A percentile compares a stretch with the other conserved stretches of the same genome.
These are phyloP conservation scores for Aureobasidium vineae DNA, from an alignment of 2,329 filamentous ascomycete species.

Conservation along the genomic window DNA sequence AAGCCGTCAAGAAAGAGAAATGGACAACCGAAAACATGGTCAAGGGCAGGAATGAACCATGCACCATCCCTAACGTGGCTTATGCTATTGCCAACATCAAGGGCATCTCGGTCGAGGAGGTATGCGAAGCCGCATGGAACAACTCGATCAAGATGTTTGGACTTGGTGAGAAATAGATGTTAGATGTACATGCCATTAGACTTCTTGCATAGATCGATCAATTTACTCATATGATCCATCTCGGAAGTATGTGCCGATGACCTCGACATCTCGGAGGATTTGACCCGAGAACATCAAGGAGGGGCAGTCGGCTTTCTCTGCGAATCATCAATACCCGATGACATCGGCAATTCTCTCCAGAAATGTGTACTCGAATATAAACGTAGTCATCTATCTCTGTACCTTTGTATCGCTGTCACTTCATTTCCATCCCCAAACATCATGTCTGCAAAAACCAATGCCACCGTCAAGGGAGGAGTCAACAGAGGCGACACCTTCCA, in stretches of 20 bases:
- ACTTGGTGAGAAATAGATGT: constrained; percentile 52
- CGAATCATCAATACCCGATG: constrained; percentile 10
- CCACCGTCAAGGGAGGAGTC: constrained; percentile 10
- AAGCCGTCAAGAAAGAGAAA: constrained; percentile 92
- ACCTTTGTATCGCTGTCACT: neutral
- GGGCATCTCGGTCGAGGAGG: constrained; percentile 71
- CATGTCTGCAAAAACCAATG: constrained; percentile 23
- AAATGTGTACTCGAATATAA: neutral
- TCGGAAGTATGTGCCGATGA: constrained; percentile 14
- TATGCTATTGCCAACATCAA: constrained; percentile 85
- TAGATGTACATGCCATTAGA: neutral
- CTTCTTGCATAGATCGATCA: neutral
- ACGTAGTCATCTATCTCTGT: neutral
- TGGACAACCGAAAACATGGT: constrained; percentile 86
- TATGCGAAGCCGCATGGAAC: constrained; percentile 80
- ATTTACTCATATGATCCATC: neutral
- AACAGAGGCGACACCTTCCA: constrained; percentile 11
- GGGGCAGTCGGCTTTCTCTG: constrained; percentile 13
- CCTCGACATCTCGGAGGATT: neutral
- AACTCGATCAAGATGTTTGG: constrained; percentile 81
- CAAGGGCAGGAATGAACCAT: constrained; percentile 93
- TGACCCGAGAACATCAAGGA: neutral
- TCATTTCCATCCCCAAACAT: neutral
- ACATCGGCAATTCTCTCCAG: neutral
- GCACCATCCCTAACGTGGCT: constrained; percentile 81